Evolutionary conservation across 345 rosid species (phyloP), one percentile per base, ranked within the genome.

Genomic region (Hypericum perforatum): DNA sequence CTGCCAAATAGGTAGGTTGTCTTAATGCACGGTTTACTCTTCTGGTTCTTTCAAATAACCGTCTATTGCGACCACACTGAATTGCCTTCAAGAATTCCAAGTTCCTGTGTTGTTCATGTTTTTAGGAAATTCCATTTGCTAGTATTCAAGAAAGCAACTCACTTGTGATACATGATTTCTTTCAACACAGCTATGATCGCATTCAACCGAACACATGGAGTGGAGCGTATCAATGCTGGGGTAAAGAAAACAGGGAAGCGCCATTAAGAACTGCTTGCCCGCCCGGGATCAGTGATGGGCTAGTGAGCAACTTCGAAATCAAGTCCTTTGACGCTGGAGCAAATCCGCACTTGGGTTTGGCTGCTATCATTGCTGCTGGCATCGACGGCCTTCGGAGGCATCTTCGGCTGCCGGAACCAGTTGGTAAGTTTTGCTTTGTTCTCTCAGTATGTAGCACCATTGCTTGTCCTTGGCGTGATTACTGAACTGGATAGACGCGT

Each of bases 171-270:
- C 12, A n/a, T 6, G 5, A 44, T 52, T 11, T 11, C 9, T 42
- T 15, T 50, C 11, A 16, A 6, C 69, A 40, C 49, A 92, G 98
- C 70, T 92, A 92, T 71, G 95, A 92, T 64, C 94, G 97, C 14
- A 73, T 92, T 61, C 90, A 85, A 62, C 98, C 98, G 9, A 80
- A 88, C 58, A 83, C 82, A 49, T 92, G 96, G 95, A 88, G 86
- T 53, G 98, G 96, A 60, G 98, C 98, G 57, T 92, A 76, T 60
- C 84, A 76, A n/a, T 85, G 98, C 69, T 92, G 98, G 98, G 98
- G 98, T n/a, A 83, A 78, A 50, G 96, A 92, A 69, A 92, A 88
- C 70, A 78, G 96, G 15, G 98, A 88, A 65, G 88, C 86, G 12
- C 83, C 98, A 0, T 13, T 88, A 71, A 70, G 95, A 64, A 77